Percentiles rank a stretch among this genome's conserved stretches.
Evolutionary conservation across 2,329 filamentous ascomycete species (phyloP).

Genomic region (Didymella glomerata): DNA sequence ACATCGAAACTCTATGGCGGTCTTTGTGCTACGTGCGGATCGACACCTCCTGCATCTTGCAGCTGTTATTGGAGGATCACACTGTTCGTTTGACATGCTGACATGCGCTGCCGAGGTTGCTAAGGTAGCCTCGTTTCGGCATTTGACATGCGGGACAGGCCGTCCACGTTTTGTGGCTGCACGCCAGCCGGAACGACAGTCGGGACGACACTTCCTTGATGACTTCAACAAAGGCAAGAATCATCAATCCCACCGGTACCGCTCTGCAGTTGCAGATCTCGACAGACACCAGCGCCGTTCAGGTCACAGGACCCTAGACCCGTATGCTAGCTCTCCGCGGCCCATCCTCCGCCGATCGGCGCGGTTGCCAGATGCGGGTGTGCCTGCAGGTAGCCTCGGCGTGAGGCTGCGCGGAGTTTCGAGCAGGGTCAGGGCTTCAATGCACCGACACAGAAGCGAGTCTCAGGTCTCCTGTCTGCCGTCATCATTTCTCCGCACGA

Average conservation of each 20-base stretch:
- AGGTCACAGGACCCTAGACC: not conserved
- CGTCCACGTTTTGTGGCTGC: not conserved
- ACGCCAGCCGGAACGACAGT: not conserved
- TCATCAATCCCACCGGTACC: not conserved
- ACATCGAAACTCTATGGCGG: not conserved
- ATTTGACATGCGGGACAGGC: not conserved
- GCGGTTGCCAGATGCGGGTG: constrained; percentile 1
- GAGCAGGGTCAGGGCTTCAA: not conserved
- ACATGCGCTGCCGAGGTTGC: not conserved
- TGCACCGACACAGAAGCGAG: constrained; percentile 1
- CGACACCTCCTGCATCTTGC: not conserved
- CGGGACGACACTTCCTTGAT: constrained; percentile 1
- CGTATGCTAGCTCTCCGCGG: not conserved
- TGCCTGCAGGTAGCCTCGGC: constrained; percentile 10
- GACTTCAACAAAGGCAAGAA: not conserved
- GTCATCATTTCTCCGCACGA: not conserved
- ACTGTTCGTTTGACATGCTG: too few relatives aligned
- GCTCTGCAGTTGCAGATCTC: not conserved
- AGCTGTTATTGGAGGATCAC: not conserved
- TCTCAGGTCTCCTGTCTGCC: not conserved
- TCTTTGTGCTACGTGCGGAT: not conserved
- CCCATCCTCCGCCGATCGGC: not conserved
- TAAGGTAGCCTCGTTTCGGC: not conserved
- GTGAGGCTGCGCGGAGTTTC: constrained; percentile 6
- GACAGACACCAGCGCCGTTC: not conserved